Base-by-base conservation (phyloP, 2,329 filamentous ascomycete species). In the Aspergillus nomiae region DNA sequence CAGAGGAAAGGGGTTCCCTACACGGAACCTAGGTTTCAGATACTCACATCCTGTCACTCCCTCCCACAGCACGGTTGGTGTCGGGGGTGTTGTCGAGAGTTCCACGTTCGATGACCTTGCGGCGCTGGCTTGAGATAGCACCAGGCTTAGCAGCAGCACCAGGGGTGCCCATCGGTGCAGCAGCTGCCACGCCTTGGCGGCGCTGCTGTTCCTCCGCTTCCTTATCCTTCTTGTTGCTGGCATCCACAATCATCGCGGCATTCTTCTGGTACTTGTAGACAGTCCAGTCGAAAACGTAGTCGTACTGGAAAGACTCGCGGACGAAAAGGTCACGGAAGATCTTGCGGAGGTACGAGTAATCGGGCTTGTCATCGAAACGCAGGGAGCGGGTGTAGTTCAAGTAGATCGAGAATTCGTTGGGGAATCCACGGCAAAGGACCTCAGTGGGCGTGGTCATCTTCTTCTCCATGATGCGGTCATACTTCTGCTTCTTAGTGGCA, bases 261-360 rank as follows among this genome's bases (percentile, higher is more conserved):
- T 97, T 98, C 90, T 97, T 97, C 87, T 97, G 94, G 86, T 98
- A 97, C 86, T 98, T 98, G 89, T 97, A 98, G 75, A 98, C 95
- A 64, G 95, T 99, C 95, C 95, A 99, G 84, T 99, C 95, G 75
- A 99, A 99, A 73, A 99, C 95, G 74, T 99, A 98, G 82, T 99
- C 95, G 81, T 99, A 98, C 84, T 99, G 95, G 89, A 98, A 99
- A 61, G 94, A 95, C 82, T 98, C 95, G 67, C 95, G 93, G 71
- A 99, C 95, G 76, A 99, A 99, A 64, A 99, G 89, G 78, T 99
- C 95, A 67, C 95, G 94, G 92, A 99, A 99, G 83, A 99, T 98
- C 90, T 98, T 98, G 82, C 95, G 92, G 63, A 99, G 91, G 83
- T 99, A 99, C 70, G 93, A 97, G 86, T 99, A 99, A 81, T 99